These are phyloP conservation scores for Peterozyma xylosa DNA, from an alignment of 805 yeast genomes.

Conservation along the genomic window DNA sequence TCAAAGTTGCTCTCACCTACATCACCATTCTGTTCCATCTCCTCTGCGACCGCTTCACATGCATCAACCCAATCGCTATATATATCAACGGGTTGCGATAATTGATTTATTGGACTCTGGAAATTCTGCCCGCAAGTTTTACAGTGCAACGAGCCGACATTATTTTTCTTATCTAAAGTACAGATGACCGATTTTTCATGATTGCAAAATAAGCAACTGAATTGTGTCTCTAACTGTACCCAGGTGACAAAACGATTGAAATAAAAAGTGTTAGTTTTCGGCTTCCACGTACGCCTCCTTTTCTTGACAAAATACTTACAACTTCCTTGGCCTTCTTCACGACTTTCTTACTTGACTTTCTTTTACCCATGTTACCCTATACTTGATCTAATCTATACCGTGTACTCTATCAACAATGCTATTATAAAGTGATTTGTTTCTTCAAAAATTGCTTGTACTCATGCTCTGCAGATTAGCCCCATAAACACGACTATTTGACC, in stretches of 20 bases:
- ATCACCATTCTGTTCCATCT: slow-evolving; percentile 33
- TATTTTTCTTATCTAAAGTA: slow-evolving; percentile 76
- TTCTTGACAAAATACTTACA: slow-evolving; percentile 1
- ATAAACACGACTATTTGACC: too few relatives aligned
- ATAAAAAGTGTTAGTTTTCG: background rate
- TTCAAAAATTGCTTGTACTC: too few relatives aligned
- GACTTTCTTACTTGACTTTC: slow-evolving; percentile 79
- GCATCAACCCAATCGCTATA: slow-evolving; percentile 99
- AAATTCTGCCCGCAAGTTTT: slow-evolving; percentile 92
- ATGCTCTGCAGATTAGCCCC: too few relatives aligned
- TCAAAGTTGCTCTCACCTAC: slow-evolving; percentile 23
- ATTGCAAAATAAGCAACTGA: slow-evolving; percentile 90
- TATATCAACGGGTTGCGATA: slow-evolving; percentile 88
- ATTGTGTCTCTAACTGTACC: slow-evolving; percentile 58
- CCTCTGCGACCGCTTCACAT: slow-evolving; percentile 80
- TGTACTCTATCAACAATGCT: too few relatives aligned
- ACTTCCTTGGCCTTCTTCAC: slow-evolving; percentile 67
- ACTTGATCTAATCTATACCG: too few relatives aligned
- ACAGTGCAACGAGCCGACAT: slow-evolving; percentile 79
- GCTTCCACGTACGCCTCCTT: background rate
- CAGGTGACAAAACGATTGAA: too few relatives aligned
- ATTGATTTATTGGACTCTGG: slow-evolving; percentile 78
- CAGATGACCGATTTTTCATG: slow-evolving; percentile 91
- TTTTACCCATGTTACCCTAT: slow-evolving; percentile 52
- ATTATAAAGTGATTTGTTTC: too few relatives aligned